Base-by-base conservation (phyloP, 148 eudicot genomes). In the Camellia lanceoleosa region DNA sequence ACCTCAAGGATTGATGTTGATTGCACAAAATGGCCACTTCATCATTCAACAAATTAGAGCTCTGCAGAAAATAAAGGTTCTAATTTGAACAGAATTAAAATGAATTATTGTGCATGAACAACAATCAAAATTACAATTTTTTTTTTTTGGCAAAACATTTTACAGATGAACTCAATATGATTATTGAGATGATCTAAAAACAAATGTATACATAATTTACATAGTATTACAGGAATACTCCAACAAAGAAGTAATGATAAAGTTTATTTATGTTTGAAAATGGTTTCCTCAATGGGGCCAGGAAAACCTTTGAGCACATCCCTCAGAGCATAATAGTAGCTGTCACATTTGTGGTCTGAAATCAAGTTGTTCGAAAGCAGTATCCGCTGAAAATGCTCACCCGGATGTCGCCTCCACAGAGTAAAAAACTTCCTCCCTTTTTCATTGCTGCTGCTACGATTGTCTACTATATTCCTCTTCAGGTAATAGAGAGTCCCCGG, bases 221-320 rank as follows among this genome's bases (percentile, higher is more conserved):
- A 30, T 38, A 73, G 47, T 55, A 20, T 56, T 73, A 66, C 61
- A 77, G 55, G 70, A 55, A 66, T 15, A 10, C 47, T 0, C 51
- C 47, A 15, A 52, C 30, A 23, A 23, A 23, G 0, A 23, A 23
- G 30, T 23, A 23, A 23, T 23, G 30, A 23, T 23, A 23, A 23
- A 23, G 2, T 5, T 10, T 3, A 18, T 49, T 16, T 1, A 66
- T 38, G 66, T 65, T 16, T 65, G 13, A 68, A 78, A 42, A 78
- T 68, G 69, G 56, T 60, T 83, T 79, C 87, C 12, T 82, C 82
- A 49, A 38, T 63, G 68, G 86, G 52, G 16, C 82, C 83, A 58
- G 97, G 90, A 84, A 92, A 79, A 80, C 96, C 93, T 84, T 94
- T 93, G 74, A 92, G 83, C 19, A 89, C 96, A 81, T 94, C 96